A percentile compares a stretch with the other conserved stretches of the same genome.
Conservation (phyloP, 805 yeast genomes). For the Yamadazyma olivae region DNA sequence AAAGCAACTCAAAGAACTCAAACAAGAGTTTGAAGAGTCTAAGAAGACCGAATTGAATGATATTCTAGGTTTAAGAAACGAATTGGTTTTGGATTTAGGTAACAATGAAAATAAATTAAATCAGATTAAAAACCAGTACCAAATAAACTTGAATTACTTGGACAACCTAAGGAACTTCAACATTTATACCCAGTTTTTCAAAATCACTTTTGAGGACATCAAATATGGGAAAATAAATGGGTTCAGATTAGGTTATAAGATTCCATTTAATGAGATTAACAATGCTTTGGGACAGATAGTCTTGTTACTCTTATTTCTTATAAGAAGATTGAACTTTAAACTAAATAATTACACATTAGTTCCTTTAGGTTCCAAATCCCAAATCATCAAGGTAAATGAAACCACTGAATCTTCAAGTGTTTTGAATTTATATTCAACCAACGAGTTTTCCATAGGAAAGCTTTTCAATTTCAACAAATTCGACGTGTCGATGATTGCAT, state of each 20-base stretch:
- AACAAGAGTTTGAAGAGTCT: constrained; percentile 30
- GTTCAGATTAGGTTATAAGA: constrained; percentile 69
- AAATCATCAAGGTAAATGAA: constrained; percentile 50
- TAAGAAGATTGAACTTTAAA: constrained; percentile 52
- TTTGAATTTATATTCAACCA: constrained; percentile 61
- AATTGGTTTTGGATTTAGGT: constrained; percentile 49
- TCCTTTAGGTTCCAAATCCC: constrained; percentile 84
- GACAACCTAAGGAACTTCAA: constrained; percentile 73
- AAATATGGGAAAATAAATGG: constrained; percentile 87
- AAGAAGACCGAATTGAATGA: constrained; percentile 45
- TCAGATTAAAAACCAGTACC: constrained; percentile 60
- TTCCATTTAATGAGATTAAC: constrained; percentile 89
- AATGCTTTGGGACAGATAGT: constrained; percentile 88
- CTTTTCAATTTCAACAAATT: constrained; percentile 70
- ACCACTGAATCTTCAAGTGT: constrained; percentile 15
- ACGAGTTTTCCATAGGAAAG: constrained; percentile 71
- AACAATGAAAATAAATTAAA: constrained; percentile 55
- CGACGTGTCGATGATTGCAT: constrained; percentile 78
- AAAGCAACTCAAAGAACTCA: constrained; percentile 43
- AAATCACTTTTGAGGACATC: constrained; percentile 64
- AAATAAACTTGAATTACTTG: constrained; percentile 58
- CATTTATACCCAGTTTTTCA: constrained; percentile 79
- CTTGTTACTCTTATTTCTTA: constrained; percentile 62
- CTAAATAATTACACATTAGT: constrained; percentile 60
- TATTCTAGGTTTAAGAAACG: constrained; percentile 50